These are phyloP conservation scores for Purpureocillium lavendulum DNA, from an alignment of 2,329 filamentous ascomycete genomes.

Conservation along the genomic window DNA sequence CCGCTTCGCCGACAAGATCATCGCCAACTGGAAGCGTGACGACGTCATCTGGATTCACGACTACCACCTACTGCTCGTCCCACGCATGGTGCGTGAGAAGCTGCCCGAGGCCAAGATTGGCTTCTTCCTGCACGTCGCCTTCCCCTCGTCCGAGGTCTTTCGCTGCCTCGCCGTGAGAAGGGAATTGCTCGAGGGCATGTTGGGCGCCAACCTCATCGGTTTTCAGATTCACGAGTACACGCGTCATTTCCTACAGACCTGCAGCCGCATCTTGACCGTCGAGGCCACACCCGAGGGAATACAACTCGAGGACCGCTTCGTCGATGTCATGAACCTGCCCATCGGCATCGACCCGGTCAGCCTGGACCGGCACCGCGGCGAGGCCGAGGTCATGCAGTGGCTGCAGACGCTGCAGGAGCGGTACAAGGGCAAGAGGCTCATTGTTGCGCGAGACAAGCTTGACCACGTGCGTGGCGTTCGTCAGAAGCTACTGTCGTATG, in stretches of 20 bases:
- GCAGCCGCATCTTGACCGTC: conserved; percentile 81
- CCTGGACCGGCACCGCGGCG: conserved; percentile 61
- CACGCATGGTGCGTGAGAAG: conserved; percentile 81
- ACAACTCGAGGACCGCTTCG: conserved; percentile 85
- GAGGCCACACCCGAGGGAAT: conserved; percentile 84
- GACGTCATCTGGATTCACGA: conserved; percentile 95
- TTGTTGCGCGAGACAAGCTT: conserved; percentile 89
- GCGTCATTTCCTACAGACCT: conserved; percentile 91
- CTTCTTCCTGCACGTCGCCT: conserved; percentile 91
- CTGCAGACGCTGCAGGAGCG: conserved; percentile 71
- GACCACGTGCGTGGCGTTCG: conserved; percentile 87
- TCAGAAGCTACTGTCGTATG: conserved; percentile 86
- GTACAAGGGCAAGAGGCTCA: conserved; percentile 81
- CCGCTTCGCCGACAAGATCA: conserved; percentile 83
- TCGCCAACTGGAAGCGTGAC: conserved; percentile 86
- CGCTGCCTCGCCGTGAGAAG: conserved; percentile 81
- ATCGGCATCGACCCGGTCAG: conserved; percentile 87
- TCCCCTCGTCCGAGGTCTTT: conserved; percentile 94
- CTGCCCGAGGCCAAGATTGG: conserved; percentile 90
- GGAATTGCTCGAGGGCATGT: conserved; percentile 82
- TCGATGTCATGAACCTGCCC: conserved; percentile 76
- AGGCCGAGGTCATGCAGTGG: conserved; percentile 69
- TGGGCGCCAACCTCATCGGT: conserved; percentile 84
- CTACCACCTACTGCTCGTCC: conserved; percentile 86
- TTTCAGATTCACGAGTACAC: conserved; percentile 94